Conservation (phyloP, 371 early-diverging fungal genomes). For the Mortierella sp. region DNA sequence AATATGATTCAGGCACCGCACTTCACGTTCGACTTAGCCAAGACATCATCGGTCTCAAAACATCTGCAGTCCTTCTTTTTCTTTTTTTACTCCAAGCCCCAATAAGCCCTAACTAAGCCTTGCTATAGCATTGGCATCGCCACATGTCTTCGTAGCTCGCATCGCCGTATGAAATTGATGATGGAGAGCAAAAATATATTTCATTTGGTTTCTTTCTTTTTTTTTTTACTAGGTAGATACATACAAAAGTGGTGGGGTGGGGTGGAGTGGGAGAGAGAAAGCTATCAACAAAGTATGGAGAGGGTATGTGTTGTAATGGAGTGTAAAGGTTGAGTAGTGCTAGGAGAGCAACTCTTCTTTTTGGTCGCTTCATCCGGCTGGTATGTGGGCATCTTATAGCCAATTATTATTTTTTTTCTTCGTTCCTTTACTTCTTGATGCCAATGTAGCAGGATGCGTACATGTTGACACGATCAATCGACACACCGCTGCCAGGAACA, state of each 20-base stretch:
- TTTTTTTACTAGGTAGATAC: background rate
- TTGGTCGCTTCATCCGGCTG: background rate
- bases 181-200: too few relatives aligned
- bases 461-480: slow-evolving; percentile 90
- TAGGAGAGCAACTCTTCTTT: background rate
- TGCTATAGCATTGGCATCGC: too few relatives aligned
- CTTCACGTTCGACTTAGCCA: too few relatives aligned
- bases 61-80: too few relatives aligned
- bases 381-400: background rate
- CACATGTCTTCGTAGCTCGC: too few relatives aligned
- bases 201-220: background rate
- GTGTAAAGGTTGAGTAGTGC: background rate
- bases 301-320: background rate
- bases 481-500: slow-evolving; percentile 66
- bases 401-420: background rate
- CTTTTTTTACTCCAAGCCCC: too few relatives aligned
- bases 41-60: too few relatives aligned
- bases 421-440: slow-evolving; percentile 33
- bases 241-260: too few relatives aligned
- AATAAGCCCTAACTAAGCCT: too few relatives aligned
- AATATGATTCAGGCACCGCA: too few relatives aligned
- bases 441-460: slow-evolving; percentile 81
- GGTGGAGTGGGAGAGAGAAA: too few relatives aligned
- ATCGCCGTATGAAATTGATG: too few relatives aligned
- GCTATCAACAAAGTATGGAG: background rate